Conservation (phyloP, 2,329 filamentous ascomycete genomes). For the Fusarium domesticum region DNA sequence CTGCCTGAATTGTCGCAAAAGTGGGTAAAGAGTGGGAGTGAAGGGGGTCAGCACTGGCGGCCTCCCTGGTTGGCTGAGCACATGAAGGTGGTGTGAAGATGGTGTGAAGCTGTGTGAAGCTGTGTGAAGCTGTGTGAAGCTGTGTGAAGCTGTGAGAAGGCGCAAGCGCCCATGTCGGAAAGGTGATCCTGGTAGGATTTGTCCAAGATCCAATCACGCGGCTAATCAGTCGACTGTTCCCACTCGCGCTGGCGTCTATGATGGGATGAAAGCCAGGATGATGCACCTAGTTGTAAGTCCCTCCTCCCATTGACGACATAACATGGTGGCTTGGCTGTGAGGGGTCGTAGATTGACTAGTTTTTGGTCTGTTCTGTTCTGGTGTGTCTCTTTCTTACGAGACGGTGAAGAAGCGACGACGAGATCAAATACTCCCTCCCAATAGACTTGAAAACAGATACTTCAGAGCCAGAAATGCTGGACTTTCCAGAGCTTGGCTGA, state of each 20-base stretch:
- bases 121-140: conserved; percentile 25
- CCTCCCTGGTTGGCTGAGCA: conserved; percentile 22
- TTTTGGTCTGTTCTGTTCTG: conserved; percentile 1
- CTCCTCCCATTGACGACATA: conserved; percentile 13
- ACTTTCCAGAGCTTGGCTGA: too few species aligned
- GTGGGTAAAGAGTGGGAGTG: conserved; percentile 5
- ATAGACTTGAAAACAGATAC: too few species aligned
- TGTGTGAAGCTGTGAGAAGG: conserved; percentile 24
- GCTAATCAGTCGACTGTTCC: conserved; percentile 29
- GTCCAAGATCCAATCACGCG: conserved; percentile 30
- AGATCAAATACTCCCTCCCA: too few species aligned
- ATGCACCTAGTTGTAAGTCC: conserved; percentile 1
- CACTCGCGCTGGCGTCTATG: conserved; percentile 32
- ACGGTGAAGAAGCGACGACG: neutral
- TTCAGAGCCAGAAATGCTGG: too few species aligned
- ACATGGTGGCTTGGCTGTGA: conserved; percentile 10
- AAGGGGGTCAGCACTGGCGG: conserved; percentile 12
- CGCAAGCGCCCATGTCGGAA: conserved; percentile 27
- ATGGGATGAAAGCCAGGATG: conserved; percentile 26
- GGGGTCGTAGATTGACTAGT: conserved; percentile 13
- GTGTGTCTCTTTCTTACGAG: conserved; percentile 1
- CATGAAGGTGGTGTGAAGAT: conserved; percentile 18
- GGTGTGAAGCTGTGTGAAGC: conserved; percentile 20
- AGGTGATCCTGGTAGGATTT: conserved; percentile 14
- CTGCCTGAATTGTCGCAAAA: conserved; percentile 11